phyloP scores from a whole-genome alignment of 306 rosid genomes.

The Cucurbita ficifolia region DNA sequence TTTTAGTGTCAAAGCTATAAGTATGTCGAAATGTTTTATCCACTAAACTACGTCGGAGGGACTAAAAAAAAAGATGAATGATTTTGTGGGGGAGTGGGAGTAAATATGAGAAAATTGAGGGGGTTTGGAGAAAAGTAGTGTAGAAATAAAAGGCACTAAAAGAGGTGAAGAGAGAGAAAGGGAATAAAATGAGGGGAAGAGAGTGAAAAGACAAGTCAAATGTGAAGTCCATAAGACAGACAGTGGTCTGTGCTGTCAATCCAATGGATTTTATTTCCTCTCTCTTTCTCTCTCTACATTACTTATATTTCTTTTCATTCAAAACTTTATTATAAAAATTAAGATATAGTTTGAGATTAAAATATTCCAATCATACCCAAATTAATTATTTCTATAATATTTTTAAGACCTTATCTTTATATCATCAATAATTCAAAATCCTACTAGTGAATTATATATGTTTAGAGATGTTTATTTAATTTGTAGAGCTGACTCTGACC shows the following conservation, averaged over 20 bases:
- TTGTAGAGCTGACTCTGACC: too few relatives aligned
- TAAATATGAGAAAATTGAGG: neutral
- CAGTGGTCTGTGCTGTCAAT: conserved; percentile 16
- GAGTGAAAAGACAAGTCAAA: conserved; percentile 15
- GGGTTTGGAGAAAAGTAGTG: neutral
- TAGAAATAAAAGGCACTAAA: conserved; percentile 3
- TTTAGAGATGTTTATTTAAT: too few relatives aligned
- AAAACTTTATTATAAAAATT: too few relatives aligned
- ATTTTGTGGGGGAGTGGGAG: neutral
- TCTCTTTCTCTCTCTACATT: neutral
- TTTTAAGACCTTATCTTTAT: too few relatives aligned
- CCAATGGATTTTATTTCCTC: conserved; percentile 6
- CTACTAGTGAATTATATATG: too few relatives aligned
- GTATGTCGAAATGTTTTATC: too few relatives aligned
- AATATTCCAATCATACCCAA: too few relatives aligned
- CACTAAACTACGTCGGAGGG: neutral
- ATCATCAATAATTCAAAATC: too few relatives aligned
- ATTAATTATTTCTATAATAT: too few relatives aligned
- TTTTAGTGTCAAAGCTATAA: too few relatives aligned
- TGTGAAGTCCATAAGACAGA: conserved; percentile 10
- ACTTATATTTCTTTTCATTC: neutral
- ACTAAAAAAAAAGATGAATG: too few relatives aligned
- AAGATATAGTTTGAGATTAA: too few relatives aligned
- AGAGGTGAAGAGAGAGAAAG: neutral
- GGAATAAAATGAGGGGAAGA: neutral